These are phyloP conservation scores for Neurospora tetraspora DNA, from an alignment of 495 filamentous ascomycete species.

Conservation along the genomic window DNA sequence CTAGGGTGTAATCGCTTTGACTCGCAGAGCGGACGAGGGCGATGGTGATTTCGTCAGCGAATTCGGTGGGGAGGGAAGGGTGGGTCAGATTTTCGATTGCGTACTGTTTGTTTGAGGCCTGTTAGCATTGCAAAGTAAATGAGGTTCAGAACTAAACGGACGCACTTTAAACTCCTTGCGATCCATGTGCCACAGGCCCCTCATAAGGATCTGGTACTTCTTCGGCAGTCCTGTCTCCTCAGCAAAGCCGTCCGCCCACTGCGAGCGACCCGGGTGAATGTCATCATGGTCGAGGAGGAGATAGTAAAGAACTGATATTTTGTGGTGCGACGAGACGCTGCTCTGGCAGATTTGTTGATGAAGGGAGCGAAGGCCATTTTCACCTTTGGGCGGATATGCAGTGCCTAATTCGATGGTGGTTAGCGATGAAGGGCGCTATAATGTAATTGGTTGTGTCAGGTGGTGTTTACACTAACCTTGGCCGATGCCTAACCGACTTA, in stretches of 20 bases:
- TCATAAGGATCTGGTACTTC: conserved; percentile 66
- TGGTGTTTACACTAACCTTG: background rate
- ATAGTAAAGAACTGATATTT: conserved; percentile 72
- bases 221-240: conserved; percentile 40
- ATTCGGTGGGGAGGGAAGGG: conserved; percentile 66
- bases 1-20: conserved; percentile 45
- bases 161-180: conserved; percentile 53
- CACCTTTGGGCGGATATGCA: conserved; percentile 60
- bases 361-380: conserved; percentile 51
- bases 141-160: no score
- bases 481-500: conserved; percentile 59
- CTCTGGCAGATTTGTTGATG: conserved; percentile 51
- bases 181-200: conserved; percentile 75
- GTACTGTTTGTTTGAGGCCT: no score
- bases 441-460: background rate
- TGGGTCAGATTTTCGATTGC: conserved; percentile 65
- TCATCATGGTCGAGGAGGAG: conserved; percentile 63
- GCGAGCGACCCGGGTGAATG: conserved; percentile 27
- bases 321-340: conserved; percentile 55
- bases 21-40: conserved; percentile 41
- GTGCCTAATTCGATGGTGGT: conserved; percentile 31
- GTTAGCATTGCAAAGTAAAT: no score
- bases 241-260: conserved; percentile 46
- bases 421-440: background rate
- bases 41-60: conserved; percentile 69